Evolutionary conservation across 768 basidiomycete species (phyloP).

Genomic region (Tylopilus cervinicoccineus): DNA sequence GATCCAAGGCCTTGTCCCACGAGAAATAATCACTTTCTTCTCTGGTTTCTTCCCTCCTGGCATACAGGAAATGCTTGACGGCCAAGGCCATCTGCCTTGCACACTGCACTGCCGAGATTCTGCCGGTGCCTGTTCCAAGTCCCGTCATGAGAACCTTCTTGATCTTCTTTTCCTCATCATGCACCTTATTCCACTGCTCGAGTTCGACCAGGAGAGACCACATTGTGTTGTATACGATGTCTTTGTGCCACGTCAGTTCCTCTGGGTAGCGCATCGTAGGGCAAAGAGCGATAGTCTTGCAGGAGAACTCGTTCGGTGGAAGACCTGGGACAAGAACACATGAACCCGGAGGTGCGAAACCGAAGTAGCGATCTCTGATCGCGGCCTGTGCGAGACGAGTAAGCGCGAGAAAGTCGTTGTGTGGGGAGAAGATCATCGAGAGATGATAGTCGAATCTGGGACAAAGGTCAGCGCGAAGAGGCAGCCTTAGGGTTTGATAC

Average conservation of each 20-base stretch:
- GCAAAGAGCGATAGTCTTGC: conserved; percentile 23
- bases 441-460: conserved; percentile 1
- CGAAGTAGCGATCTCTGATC: conserved; percentile 3
- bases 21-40: background rate
- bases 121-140: background rate
- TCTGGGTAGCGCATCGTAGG: conserved; percentile 33
- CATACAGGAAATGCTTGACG: conserved; percentile 3
- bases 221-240: conserved; percentile 33
- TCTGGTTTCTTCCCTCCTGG: background rate
- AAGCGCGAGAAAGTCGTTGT: background rate
- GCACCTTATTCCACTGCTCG: conserved; percentile 20
- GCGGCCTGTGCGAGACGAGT: conserved; percentile 2
- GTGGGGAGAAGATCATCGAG: conserved; percentile 1
- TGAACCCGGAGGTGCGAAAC: conserved; percentile 6
- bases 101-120: background rate
- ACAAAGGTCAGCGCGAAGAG: background rate
- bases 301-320: conserved; percentile 2
- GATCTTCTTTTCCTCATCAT: conserved; percentile 5
- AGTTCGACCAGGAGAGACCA: conserved; percentile 29
- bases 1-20: conserved; percentile 1
- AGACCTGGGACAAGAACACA: conserved; percentile 4
- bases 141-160: conserved; percentile 4
- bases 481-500: background rate
- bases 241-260: conserved; percentile 28
- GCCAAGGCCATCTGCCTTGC: conserved; percentile 7